phyloP scores from a whole-genome alignment of 495 filamentous ascomycete species.

The Penicillium roqueforti region DNA sequence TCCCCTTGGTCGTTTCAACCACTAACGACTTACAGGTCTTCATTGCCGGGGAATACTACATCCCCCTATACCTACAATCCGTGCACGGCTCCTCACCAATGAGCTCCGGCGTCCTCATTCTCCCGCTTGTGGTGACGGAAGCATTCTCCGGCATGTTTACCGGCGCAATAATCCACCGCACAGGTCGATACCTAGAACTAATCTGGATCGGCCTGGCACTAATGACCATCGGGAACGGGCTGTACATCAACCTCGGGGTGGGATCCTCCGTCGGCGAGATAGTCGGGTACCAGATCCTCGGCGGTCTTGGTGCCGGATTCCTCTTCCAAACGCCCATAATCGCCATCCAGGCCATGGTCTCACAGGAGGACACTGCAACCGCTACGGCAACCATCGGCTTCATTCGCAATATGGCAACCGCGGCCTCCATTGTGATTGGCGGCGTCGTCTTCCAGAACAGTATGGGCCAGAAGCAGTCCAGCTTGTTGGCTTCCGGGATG shows the following conservation, averaged over 20 bases:
- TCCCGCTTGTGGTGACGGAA: constrained; percentile 50
- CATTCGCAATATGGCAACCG: constrained; percentile 65
- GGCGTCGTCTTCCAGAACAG: constrained; percentile 72
- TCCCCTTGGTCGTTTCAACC: not conserved
- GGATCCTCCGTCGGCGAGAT: constrained; percentile 40
- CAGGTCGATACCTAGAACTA: constrained; percentile 56
- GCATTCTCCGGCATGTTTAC: constrained; percentile 45
- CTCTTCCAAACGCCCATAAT: constrained; percentile 64
- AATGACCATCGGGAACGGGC: constrained; percentile 48
- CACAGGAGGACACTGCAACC: constrained; percentile 65
- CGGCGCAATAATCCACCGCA: constrained; percentile 55
- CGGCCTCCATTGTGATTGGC: constrained; percentile 72
- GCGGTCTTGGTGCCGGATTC: constrained; percentile 50
- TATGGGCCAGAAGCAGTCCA: constrained; percentile 42
- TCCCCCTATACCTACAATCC: constrained; percentile 57
- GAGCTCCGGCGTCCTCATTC: constrained; percentile 48
- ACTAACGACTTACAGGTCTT: constrained; percentile 34
- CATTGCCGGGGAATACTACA: constrained; percentile 53
- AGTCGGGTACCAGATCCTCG: constrained; percentile 56
- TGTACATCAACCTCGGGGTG: constrained; percentile 46
- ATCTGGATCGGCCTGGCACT: constrained; percentile 47
- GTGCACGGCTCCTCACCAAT: constrained; percentile 48
- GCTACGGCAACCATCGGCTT: constrained; percentile 76
- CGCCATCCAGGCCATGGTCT: constrained; percentile 68
- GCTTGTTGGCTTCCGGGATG: constrained; percentile 46